A percentile compares a stretch with the other conserved stretches of the same genome.
Conservation (phyloP, 73 alveolate genomes). For the Tetrahymena thermophila region DNA sequence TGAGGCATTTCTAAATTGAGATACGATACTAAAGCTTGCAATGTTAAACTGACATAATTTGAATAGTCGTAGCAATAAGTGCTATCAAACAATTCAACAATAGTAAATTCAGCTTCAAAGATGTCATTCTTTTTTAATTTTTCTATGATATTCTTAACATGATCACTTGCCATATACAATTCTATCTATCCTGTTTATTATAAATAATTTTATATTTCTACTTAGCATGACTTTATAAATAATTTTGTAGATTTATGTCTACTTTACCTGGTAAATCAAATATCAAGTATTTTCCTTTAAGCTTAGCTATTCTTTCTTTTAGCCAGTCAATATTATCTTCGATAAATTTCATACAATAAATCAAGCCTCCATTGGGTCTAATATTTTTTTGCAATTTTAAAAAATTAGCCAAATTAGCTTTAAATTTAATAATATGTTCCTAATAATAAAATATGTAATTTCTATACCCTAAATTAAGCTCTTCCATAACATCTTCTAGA, state of each 20-base stretch:
- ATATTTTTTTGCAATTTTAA: neutral
- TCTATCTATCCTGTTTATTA: neutral
- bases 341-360: constrained; percentile 84
- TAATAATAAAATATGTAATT: no score
- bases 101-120: neutral
- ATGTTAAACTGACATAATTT: neutral
- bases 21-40: neutral
- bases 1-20: neutral
- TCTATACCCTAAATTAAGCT: constrained; percentile 59
- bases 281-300: constrained; percentile 48
- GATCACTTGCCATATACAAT: neutral
- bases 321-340: constrained; percentile 85
- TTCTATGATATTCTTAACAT: neutral
- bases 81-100: neutral
- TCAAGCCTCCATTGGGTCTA: constrained; percentile 84
- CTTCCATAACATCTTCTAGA: constrained; percentile 85
- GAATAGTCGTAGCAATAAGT: neutral
- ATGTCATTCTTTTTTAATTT: neutral
- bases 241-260: constrained; percentile 33
- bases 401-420: neutral
- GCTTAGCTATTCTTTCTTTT: constrained; percentile 47
- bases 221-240: neutral
- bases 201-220: neutral
- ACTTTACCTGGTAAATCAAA: constrained; percentile 94
- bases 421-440: no score